phyloP scores from a whole-genome alignment of 129 eudicot species.

The Helianthus tuberosus region DNA sequence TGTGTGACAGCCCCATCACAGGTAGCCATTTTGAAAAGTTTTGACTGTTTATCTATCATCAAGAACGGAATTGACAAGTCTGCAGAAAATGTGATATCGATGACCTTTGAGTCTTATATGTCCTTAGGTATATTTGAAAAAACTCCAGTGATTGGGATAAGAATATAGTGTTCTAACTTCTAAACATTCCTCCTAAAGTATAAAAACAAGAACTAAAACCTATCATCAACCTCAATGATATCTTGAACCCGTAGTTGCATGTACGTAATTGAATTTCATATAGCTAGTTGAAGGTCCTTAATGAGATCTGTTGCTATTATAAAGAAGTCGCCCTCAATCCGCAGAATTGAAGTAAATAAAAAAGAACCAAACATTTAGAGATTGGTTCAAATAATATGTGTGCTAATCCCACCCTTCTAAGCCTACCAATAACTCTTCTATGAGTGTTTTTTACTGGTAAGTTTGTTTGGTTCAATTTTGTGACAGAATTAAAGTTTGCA shows the following conservation, averaged over 20 bases:
- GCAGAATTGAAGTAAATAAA: not conserved
- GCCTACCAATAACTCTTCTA: too few species aligned
- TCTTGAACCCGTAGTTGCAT: not conserved
- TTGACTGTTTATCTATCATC: too few species aligned
- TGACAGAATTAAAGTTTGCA: too few species aligned
- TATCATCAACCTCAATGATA: slow-evolving; percentile 1
- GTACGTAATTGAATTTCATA: slow-evolving; percentile 2
- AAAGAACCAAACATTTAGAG: not conserved
- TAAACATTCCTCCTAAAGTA: not conserved
- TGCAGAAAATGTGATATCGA: not conserved
- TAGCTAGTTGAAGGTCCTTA: slow-evolving; percentile 19
- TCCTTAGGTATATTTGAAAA: not conserved
- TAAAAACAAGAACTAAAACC: not conserved
- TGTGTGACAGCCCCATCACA: too few species aligned
- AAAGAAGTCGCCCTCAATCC: slow-evolving; percentile 29
- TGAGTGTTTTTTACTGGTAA: too few species aligned
- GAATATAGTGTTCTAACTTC: not conserved
- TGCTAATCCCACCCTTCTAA: not conserved
- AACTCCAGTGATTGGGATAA: not conserved
- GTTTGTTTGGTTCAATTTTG: too few species aligned
- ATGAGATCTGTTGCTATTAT: slow-evolving; percentile 29
- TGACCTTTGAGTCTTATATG: not conserved
- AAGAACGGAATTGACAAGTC: not conserved
- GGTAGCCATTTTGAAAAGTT: too few species aligned
- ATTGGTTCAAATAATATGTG: not conserved